Evolutionary conservation across 345 rosid species (phyloP).

Genomic region (Populus davidiana): DNA sequence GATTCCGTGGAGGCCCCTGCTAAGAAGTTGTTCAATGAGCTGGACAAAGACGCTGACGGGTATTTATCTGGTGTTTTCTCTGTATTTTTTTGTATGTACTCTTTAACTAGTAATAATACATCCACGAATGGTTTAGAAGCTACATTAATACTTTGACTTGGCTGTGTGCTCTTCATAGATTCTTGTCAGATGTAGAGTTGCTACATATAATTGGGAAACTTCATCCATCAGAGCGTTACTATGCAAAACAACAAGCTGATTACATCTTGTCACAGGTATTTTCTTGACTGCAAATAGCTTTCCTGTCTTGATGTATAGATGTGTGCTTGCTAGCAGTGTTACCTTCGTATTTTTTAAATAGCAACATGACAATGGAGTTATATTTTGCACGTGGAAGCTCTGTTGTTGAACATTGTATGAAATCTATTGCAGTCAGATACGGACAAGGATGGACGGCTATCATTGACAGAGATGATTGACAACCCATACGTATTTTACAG

Average conservation of each 20-base stretch:
- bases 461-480: slow-evolving; percentile 81
- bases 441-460: slow-evolving; percentile 74
- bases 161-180: slow-evolving; percentile 39
- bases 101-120: neutral
- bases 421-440: slow-evolving; percentile 70
- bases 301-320: neutral
- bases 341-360: neutral
- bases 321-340: neutral
- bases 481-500: slow-evolving; percentile 91
- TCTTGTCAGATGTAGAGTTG: slow-evolving; percentile 66
- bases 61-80: slow-evolving; percentile 24
- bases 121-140: slow-evolving; percentile 3
- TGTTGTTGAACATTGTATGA: neutral
- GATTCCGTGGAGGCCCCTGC: slow-evolving; percentile 77
- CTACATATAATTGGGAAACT: slow-evolving; percentile 76
- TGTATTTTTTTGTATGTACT: neutral
- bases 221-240: slow-evolving; percentile 89
- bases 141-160: slow-evolving; percentile 3
- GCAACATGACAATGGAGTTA: neutral
- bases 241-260: slow-evolving; percentile 94
- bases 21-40: slow-evolving; percentile 61
- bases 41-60: slow-evolving; percentile 92
- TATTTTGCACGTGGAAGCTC: neutral
- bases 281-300: neutral
- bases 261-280: slow-evolving; percentile 85